phyloP scores from a whole-genome alignment of 2,329 filamentous ascomycete genomes.

The Amauroascus niger region DNA sequence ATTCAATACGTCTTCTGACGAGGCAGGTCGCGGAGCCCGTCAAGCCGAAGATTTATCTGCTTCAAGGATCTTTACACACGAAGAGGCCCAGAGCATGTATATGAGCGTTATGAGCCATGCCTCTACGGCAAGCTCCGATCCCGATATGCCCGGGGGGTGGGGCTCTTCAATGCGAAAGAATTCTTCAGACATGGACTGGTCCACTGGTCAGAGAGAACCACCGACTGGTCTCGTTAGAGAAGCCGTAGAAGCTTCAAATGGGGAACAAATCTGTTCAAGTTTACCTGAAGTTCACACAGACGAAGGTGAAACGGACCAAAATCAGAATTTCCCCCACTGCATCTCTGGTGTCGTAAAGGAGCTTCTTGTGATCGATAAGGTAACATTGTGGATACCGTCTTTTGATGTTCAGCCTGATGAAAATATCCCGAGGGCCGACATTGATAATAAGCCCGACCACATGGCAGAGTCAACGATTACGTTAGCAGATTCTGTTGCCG shows the following conservation, averaged over 20 bases:
- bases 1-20: background rate
- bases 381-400: constrained; percentile 32
- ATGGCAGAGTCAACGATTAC: constrained; percentile 9
- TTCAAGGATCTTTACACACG: constrained; percentile 40
- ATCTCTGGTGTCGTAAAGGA: constrained; percentile 27
- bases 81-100: constrained; percentile 44
- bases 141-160: constrained; percentile 38
- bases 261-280: background rate
- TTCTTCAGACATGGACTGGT: background rate
- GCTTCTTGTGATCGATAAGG: constrained; percentile 28
- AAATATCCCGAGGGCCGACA: background rate
- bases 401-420: constrained; percentile 7
- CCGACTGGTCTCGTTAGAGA: background rate
- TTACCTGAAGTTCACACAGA: background rate
- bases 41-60: constrained; percentile 33
- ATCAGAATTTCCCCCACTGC: constrained; percentile 17
- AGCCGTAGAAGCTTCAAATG: background rate
- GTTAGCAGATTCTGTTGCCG: constrained; percentile 15
- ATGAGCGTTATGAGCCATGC: constrained; percentile 48
- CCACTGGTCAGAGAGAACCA: background rate
- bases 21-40: background rate
- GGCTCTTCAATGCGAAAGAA: constrained; percentile 22
- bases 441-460: background rate
- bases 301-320: background rate
- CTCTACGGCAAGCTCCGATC: constrained; percentile 23